Evolutionary conservation across 176 grass and related monocot species (phyloP).

Genomic region (Lolium perenne): DNA sequence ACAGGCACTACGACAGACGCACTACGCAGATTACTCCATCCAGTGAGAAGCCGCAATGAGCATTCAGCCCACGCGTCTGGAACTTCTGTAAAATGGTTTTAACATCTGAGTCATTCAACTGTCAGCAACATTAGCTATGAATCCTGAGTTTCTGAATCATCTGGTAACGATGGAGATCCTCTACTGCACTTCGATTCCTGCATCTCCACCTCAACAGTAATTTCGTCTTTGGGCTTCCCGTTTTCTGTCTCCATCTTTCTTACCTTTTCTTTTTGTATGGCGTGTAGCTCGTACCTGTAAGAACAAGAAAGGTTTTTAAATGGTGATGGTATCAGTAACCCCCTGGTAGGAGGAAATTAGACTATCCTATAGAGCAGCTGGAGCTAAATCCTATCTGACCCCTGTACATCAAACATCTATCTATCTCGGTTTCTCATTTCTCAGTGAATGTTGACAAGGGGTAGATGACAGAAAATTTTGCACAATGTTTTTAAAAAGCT

Average conservation of each 20-base stretch:
- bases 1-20: neutral
- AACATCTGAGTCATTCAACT: neutral
- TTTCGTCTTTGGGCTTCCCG: slow-evolving; percentile 46
- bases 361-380: neutral
- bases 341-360: neutral
- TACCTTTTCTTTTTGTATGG: slow-evolving; percentile 77
- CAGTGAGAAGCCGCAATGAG: neutral
- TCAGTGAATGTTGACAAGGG: too few species aligned
- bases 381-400: slow-evolving; percentile 3
- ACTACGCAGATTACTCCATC: neutral
- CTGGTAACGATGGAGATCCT: slow-evolving; percentile 39
- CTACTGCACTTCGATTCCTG: slow-evolving; percentile 62
- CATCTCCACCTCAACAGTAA: slow-evolving; percentile 86
- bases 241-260: slow-evolving; percentile 62
- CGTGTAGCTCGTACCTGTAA: slow-evolving; percentile 74
- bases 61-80: neutral
- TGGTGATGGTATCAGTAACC: neutral
- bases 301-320: slow-evolving; percentile 17
- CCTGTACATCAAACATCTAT: slow-evolving; percentile 10
- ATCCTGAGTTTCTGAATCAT: slow-evolving; percentile 47
- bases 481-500: neutral
- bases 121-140: slow-evolving; percentile 39
- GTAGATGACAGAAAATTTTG: neutral
- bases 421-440: too few species aligned
- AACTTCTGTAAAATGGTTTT: slow-evolving; percentile 2